Evolutionary conservation across 2,329 filamentous ascomycete species (phyloP).

Genomic region (Arthrobotrys sinensis): DNA sequence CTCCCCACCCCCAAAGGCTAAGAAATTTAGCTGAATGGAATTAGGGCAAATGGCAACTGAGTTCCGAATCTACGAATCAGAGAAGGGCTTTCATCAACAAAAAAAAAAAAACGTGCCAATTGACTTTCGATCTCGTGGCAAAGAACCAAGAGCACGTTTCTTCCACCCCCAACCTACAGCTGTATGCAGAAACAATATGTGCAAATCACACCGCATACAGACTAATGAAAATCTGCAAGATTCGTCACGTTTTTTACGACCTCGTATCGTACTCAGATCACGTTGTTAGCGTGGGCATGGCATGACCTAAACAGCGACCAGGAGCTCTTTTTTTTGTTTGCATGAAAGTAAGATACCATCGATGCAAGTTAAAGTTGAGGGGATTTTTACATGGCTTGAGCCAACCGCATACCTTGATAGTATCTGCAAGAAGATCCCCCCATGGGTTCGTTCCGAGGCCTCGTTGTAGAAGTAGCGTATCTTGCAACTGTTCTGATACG

Average conservation of each 20-base stretch:
- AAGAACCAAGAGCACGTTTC: constrained; percentile 45
- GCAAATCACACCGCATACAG: constrained; percentile 27
- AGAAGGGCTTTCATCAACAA: background rate
- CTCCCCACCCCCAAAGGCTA: background rate
- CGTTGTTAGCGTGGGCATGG: constrained; percentile 57
- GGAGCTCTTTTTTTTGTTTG: constrained; percentile 23
- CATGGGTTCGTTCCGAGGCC: constrained; percentile 7
- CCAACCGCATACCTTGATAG: constrained; percentile 5
- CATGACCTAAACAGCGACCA: constrained; percentile 13
- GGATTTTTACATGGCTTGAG: background rate
- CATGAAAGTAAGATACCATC: constrained; percentile 4
- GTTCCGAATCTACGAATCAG: constrained; percentile 41
- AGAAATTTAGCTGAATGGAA: background rate
- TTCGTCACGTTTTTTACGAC: constrained; percentile 57
- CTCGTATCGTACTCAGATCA: constrained; percentile 50
- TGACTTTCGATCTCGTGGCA: constrained; percentile 48
- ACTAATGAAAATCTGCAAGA: constrained; percentile 44
- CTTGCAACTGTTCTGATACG: constrained; percentile 16
- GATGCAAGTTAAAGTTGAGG: constrained; percentile 15
- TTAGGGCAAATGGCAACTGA: constrained; percentile 52
- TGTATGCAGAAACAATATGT: constrained; percentile 21
- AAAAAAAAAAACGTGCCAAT: constrained; percentile 23
- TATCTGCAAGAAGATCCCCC: background rate
- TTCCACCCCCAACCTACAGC: constrained; percentile 1
- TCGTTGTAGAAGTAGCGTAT: constrained; percentile 1